Evolutionary conservation across 208 protist genomes (phyloP), one percentile per base, ranked within the genome.

Genomic region (Angomonas ambiguus): DNA sequence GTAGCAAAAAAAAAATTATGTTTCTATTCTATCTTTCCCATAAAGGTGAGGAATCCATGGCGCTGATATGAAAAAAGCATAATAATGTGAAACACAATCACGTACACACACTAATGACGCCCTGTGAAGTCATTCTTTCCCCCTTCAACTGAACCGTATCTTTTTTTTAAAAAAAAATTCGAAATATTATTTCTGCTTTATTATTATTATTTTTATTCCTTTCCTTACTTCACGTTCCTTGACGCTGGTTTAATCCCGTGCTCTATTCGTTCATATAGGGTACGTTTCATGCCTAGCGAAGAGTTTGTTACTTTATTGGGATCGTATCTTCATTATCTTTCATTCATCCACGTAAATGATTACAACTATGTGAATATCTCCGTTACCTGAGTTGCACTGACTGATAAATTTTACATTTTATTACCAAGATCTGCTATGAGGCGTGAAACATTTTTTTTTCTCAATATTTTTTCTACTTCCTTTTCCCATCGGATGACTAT

Each of bases 401-500:
- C 83, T 59, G 83, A 90, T 72, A 83, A 77, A 71, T 63, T 81
- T 81, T 87, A 78, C 80, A 58, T 74, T 65, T 38, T 27, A 69
- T 70, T 78, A 84, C 83, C 83, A 90, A 90, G 83, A 90, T 90
- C 80, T 88, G 82, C 82, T 83, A 91, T 91, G 81, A 87, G 60
- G 27, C 4, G 64, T 27, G 34, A 51, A 65, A 32, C 62, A 51
- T 31, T 4, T 16, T 66, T 41, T 27, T 22, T 74, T 51, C 56
- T 61, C 32, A 1, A 30, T 35, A 25, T 49, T 70, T 13, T 16
- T n/a, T 5, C 8, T n/a, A n/a, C 8, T 38, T 41, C 10, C 35
- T 18, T 24, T 32, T 45, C 34, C 22, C 53, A 32, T 8, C 30
- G 10, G 30, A 59, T 59, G 53, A 59, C 25, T 30, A 8, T 18